Evolutionary conservation across 148 eudicot genomes (phyloP), one percentile per base, ranked within the genome.

Genomic region (Dysphania ambrosioides): DNA sequence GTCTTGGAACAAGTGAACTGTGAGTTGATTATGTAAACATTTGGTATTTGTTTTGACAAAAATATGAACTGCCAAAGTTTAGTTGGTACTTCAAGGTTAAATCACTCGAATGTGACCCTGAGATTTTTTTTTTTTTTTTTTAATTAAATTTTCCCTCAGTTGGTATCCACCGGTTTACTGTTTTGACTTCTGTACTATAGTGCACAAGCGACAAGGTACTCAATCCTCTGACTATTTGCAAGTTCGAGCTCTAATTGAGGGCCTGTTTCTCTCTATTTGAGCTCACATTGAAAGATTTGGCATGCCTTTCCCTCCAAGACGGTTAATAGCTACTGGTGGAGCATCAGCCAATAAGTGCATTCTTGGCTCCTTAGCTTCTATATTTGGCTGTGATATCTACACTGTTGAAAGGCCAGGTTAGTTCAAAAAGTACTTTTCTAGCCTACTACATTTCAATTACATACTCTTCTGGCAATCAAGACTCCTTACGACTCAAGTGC

Each of bases 1-100:
- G 98, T 86, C 96, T 91, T 66, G 98, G 98, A 63, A 94, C 98
- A 32, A 94, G 98, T 82, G 98, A 94, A 94, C 98, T 40, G 98
- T 94, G 73, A 89, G 96, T 90, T 49, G 16, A 44, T 71, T 2
- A 60, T 2, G 23, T 10, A 27, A 62, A 49, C 27, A 4, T 36
- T 70, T 79, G 23, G 15, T 73, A 56, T 32, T 63, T 53, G 42
- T 60, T n/a, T n/a, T n/a, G n/a, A n/a, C n/a, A n/a, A n/a, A n/a
- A n/a, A n/a, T n/a, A n/a, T 21, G 23, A 15, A 10, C 11, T n/a
- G n/a, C n/a, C n/a, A n/a, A n/a, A 56, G 18, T 16, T 31, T n/a
- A 27, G 1, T 42, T 44, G 5, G 23, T 44, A 7, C 36, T 66
- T 31, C 16, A 69, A 29, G 57, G 41, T 34, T 66, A 0, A 63